phyloP scores from a whole-genome alignment of 2,329 filamentous ascomycete species.

The Stachybotrys elegans region DNA sequence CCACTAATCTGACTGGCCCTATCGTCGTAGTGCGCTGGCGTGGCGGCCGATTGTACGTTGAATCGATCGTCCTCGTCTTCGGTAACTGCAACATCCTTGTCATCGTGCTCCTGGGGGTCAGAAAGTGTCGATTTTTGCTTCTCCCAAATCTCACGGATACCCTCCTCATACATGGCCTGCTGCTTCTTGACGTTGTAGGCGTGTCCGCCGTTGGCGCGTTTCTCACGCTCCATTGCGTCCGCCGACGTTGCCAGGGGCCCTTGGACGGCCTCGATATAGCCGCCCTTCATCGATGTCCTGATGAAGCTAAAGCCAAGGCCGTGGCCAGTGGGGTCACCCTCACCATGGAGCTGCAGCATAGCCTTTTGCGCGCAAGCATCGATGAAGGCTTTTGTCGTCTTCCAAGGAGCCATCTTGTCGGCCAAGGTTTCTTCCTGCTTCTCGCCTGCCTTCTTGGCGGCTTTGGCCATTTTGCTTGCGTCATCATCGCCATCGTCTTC shows the following conservation, averaged over 20 bases:
- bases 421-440: slow-evolving; percentile 68
- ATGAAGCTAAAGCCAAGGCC: slow-evolving; percentile 96
- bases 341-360: slow-evolving; percentile 91
- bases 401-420: slow-evolving; percentile 90
- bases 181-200: slow-evolving; percentile 97
- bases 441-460: slow-evolving; percentile 38
- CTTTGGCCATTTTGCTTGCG: slow-evolving; percentile 32
- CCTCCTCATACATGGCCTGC: slow-evolving; percentile 85
- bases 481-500: slow-evolving; percentile 43
- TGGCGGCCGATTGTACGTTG: slow-evolving; percentile 65
- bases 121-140: slow-evolving; percentile 76
- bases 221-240: slow-evolving; percentile 81
- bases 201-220: slow-evolving; percentile 87
- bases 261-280: slow-evolving; percentile 77
- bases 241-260: slow-evolving; percentile 63
- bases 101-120: slow-evolving; percentile 63
- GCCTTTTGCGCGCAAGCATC: slow-evolving; percentile 92
- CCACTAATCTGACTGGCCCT: slow-evolving; percentile 74
- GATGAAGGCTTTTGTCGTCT: slow-evolving; percentile 92
- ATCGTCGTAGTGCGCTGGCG: slow-evolving; percentile 68
- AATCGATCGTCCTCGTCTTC: slow-evolving; percentile 63
- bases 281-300: slow-evolving; percentile 97
- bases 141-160: slow-evolving; percentile 89
- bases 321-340: slow-evolving; percentile 89
- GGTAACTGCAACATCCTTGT: slow-evolving; percentile 53